Conservation (phyloP, 345 rosid species). For the Conringia planisiliqua region DNA sequence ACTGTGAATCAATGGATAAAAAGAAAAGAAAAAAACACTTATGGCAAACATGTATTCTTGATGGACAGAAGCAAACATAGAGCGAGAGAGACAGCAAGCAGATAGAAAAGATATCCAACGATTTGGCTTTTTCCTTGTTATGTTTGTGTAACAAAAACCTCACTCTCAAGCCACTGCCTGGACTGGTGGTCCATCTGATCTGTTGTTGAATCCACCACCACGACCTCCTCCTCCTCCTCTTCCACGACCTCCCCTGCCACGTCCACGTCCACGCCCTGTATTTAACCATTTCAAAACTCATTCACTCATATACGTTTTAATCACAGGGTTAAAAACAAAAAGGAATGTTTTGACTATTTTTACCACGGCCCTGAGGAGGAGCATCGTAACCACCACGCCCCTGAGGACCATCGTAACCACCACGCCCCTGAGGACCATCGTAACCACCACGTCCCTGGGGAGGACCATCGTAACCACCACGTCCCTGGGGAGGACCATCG, state of each 20-base stretch:
- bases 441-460: conserved; percentile 30
- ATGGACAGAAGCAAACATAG: conserved; percentile 30
- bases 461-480: conserved; percentile 40
- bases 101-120: conserved; percentile 31
- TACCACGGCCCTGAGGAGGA: conserved; percentile 36
- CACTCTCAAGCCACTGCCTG: conserved; percentile 48
- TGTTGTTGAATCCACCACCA: conserved; percentile 45
- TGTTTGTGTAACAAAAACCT: conserved; percentile 40
- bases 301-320: neutral
- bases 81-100: conserved; percentile 5
- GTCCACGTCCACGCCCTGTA: conserved; percentile 70
- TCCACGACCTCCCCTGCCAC: conserved; percentile 57
- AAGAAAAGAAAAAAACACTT: conserved; percentile 11
- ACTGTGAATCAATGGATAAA: conserved; percentile 17
- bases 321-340: neutral
- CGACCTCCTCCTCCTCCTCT: conserved; percentile 31
- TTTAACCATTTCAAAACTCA: neutral
- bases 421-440: conserved; percentile 19
- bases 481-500: conserved; percentile 37
- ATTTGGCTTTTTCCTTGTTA: conserved; percentile 19
- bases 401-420: conserved; percentile 32
- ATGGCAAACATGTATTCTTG: conserved; percentile 31
- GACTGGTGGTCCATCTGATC: conserved; percentile 42
- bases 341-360: neutral
- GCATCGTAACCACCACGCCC: conserved; percentile 40